Evolutionary conservation across 2,329 filamentous ascomycete genomes (phyloP), one percentile per base, ranked within the genome.

Genomic region (Diaporthe ampelina): DNA sequence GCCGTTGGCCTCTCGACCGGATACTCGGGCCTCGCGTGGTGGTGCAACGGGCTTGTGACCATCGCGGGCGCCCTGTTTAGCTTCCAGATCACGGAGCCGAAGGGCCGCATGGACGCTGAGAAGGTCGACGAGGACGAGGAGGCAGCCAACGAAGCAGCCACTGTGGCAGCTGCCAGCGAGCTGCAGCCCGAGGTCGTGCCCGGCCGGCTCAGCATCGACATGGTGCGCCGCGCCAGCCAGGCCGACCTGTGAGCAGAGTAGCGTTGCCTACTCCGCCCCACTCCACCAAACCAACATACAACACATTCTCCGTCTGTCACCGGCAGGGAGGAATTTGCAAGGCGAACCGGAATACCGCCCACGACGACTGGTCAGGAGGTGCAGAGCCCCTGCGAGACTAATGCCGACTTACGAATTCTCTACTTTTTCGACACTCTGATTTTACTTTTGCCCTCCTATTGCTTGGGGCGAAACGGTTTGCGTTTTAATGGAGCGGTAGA

Each of bases 21-120:
- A 48, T 96, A 95, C 81, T 96, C 95, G 6, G 95, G 95, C 26
- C 87, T 98, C 45, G 93, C 95, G 0, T 99, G 97, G 96, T 99
- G 97, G 97, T 92, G 92, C 76, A 95, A 93, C 77, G 94, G 93
- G 11, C 79, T 93, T 4, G 91, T 98, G 43, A 94, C 95, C 45
- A 84, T 94, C 15, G 83, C 91, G 19, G 97, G 95, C 59, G 94
- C 93, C 1, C 84, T 94, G 68, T 87, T 97, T 79, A 94, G 93
- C 82, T 87, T 95, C 75, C 91, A 91, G 81, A 94, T 98, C 83
- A 91, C 91, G 48, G 94, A 96, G 79, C 87, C 89, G 19, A 85
- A 87, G 37, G 86, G 82, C 17, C 83, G 82, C 29, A 79, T 85
- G 71, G 84, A 86, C 67, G 48, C 63, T n/a, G 83, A 86, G 72